Evolutionary conservation across 2,329 filamentous ascomycete species (phyloP), one percentile per base, ranked within the genome.

Genomic region (Aciculosporium take): DNA sequence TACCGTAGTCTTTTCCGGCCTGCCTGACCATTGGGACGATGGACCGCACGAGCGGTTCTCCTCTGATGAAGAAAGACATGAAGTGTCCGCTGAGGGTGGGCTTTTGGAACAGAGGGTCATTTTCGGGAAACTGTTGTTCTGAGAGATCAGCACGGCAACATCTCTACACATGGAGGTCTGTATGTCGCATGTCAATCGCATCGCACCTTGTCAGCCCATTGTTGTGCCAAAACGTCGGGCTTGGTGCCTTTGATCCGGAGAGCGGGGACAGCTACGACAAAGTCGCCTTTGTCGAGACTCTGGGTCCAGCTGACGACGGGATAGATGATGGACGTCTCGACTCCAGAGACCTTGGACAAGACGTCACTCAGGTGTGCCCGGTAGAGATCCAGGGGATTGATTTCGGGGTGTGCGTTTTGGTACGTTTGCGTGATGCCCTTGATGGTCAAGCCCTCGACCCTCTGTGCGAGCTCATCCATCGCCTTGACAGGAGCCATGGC

Each of bases 311-410:
- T 74, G 32, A 94, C 66, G 29, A 77, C 76, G 21, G 76, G 75
- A 63, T 84, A 87, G 56, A 93, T 79, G 51, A 86, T 76, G 41
- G 71, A 66, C 27, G 70, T 59, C 44, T 84, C 80, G 23, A 85
- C 80, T 18, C 80, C 81, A 2, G 81, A 84, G 45, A 86, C 72
- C 17, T 74, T 66, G 27, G 74, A 66, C 31, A 93, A 65, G 37
- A 84, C 66, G 32, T 79, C 69, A 46, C 82, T 79, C 48, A 93
- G 74, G 57, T 88, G 81, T 29, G 78, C 75, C 45, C 85, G 74
- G 69, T 87, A 93, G 46, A 89, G 71, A 54, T 91, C 85, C 53
- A 84, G 68, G 4, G 82, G 80, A 64, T 91, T 91, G 51, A 73
- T 64, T 24, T 79, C 71, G 42, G 83, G 82, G 55, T 80, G 67